Conservation (phyloP, 805 yeast genomes). For the Cyberlindnera maritima region DNA sequence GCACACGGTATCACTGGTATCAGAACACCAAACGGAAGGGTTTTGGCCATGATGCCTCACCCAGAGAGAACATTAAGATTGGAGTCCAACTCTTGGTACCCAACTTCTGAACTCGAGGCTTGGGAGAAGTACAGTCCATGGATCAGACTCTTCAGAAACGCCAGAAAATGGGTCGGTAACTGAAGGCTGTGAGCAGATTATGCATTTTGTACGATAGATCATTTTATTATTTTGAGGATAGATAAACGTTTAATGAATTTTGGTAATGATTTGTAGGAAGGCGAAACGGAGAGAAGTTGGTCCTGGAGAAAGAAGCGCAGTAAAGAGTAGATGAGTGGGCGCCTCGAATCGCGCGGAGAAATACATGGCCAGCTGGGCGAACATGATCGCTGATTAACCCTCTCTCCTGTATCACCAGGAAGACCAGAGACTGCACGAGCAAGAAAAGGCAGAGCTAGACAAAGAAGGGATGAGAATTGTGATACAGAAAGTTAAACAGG, state of each 20-base stretch:
- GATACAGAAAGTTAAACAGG: slow-evolving; percentile 83
- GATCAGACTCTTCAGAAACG: slow-evolving; percentile 89
- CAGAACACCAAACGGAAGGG: slow-evolving; percentile 87
- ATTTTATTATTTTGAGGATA: neutral
- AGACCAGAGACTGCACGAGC: too few relatives aligned
- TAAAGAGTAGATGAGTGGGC: too few relatives aligned
- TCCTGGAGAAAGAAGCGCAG: too few relatives aligned
- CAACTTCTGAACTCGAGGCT: slow-evolving; percentile 50
- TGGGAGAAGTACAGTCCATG: slow-evolving; percentile 94
- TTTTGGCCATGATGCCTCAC: slow-evolving; percentile 98
- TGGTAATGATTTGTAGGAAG: neutral
- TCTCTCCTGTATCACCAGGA: too few relatives aligned
- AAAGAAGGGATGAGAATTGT: slow-evolving; percentile 70
- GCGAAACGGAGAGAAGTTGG: too few relatives aligned
- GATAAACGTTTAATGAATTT: slow-evolving; percentile 3
- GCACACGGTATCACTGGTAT: slow-evolving; percentile 93
- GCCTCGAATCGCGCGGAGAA: too few relatives aligned
- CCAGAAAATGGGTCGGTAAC: slow-evolving; percentile 84
- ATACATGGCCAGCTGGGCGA: too few relatives aligned
- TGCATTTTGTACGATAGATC: slow-evolving; percentile 1
- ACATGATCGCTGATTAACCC: too few relatives aligned
- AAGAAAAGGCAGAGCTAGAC: too few relatives aligned
- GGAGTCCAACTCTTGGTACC: slow-evolving; percentile 91
- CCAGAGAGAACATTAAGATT: slow-evolving; percentile 92
- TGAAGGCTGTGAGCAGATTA: neutral